These are phyloP conservation scores for Chenopodium album DNA, from an alignment of 148 eudicot genomes.

Conservation along the genomic window DNA sequence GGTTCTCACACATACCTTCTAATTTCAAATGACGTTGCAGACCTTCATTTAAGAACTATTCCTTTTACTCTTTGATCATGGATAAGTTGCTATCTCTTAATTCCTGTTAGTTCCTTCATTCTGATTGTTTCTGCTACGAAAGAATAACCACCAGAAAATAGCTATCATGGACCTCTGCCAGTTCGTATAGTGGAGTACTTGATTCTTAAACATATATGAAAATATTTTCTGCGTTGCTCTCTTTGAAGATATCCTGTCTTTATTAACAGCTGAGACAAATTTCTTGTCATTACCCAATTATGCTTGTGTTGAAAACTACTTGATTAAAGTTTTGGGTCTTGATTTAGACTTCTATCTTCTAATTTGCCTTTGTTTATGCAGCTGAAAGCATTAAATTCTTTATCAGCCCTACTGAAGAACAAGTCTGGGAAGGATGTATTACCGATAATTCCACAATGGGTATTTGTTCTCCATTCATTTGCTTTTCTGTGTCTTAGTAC, in stretches of 20 bases:
- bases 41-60: neutral
- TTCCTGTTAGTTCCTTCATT: neutral
- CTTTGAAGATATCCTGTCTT: neutral
- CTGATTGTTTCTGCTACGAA: neutral
- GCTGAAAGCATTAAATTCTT: conserved; percentile 83
- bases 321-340: neutral
- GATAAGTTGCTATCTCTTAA: neutral
- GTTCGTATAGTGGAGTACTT: neutral
- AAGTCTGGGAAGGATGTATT: conserved; percentile 70
- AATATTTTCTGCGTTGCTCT: neutral
- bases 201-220: neutral
- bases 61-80: neutral
- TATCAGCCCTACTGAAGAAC: conserved; percentile 64
- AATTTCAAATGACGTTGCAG: neutral
- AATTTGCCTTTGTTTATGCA: conserved; percentile 36
- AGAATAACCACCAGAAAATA: neutral
- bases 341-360: neutral
- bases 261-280: neutral
- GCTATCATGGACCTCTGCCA: neutral
- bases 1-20: neutral
- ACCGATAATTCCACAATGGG: conserved; percentile 88
- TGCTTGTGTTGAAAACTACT: neutral
- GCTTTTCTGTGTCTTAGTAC: neutral
- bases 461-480: conserved; percentile 33
- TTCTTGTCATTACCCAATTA: neutral